Evolutionary conservation across 179 eudicot genomes (phyloP).

Genomic region (Silene vulgaris): DNA sequence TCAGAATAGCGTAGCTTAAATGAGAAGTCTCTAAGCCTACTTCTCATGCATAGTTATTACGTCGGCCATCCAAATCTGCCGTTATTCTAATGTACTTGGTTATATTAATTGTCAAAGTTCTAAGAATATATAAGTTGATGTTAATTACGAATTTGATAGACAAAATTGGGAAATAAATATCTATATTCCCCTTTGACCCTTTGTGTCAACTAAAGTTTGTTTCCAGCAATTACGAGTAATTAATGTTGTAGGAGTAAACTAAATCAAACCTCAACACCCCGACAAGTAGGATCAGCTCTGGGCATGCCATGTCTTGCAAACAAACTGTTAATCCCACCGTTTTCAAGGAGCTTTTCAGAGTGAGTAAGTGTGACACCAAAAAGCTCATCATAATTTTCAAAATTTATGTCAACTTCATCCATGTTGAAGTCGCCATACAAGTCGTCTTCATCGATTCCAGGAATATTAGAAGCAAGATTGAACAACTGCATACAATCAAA

Average conservation of each 20-base stretch:
- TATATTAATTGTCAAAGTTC: background rate
- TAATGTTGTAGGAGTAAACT: background rate
- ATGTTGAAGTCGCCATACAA: conserved; percentile 54
- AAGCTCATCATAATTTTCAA: conserved; percentile 89
- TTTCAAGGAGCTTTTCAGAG: conserved; percentile 64
- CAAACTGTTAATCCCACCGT: conserved; percentile 69
- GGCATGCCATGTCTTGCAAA: conserved; percentile 45
- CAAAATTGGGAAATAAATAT: background rate
- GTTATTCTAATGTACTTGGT: background rate
- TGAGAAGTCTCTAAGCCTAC: background rate
- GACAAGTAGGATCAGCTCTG: conserved; percentile 40
- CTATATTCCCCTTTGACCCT: background rate
- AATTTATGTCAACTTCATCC: conserved; percentile 66
- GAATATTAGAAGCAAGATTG: conserved; percentile 40
- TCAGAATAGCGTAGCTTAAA: too few relatives aligned
- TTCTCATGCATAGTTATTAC: background rate
- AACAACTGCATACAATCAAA: conserved; percentile 36
- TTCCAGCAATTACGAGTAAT: background rate
- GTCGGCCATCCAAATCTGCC: background rate
- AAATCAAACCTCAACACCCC: conserved; percentile 55
- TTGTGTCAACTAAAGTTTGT: background rate
- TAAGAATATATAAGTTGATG: background rate
- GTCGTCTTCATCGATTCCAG: conserved; percentile 43
- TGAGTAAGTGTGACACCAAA: conserved; percentile 62
- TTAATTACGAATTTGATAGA: background rate